Conservation (phyloP, 2,329 filamentous ascomycete species). For the Paraconiothyrium sp. region DNA sequence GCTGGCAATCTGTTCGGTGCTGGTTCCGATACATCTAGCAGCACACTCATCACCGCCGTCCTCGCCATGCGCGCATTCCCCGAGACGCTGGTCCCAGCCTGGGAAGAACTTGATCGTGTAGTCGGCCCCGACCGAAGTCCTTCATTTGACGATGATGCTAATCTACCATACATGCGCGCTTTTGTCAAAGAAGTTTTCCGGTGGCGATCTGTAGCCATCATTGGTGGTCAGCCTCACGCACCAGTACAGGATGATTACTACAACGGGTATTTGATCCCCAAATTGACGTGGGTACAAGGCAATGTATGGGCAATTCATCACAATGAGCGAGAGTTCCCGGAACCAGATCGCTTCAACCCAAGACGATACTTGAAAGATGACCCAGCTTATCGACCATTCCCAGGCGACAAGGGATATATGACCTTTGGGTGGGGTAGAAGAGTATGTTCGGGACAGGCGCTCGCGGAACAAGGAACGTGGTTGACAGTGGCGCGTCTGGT, state of each 20-base stretch:
- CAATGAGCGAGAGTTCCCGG: slow-evolving; percentile 49
- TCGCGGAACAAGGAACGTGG: slow-evolving; percentile 69
- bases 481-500: slow-evolving; percentile 66
- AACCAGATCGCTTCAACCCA: slow-evolving; percentile 51
- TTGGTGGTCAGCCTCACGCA: slow-evolving; percentile 49
- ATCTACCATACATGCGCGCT: slow-evolving; percentile 51
- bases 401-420: slow-evolving; percentile 61
- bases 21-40: slow-evolving; percentile 46
- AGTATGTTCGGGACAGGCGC: slow-evolving; percentile 67
- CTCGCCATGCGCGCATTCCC: slow-evolving; percentile 48
- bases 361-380: slow-evolving; percentile 38
- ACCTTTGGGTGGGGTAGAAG: slow-evolving; percentile 66
- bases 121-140: slow-evolving; percentile 48
- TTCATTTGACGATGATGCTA: slow-evolving; percentile 40
- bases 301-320: slow-evolving; percentile 56
- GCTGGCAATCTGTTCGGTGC: slow-evolving; percentile 46
- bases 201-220: slow-evolving; percentile 47
- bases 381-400: slow-evolving; percentile 42
- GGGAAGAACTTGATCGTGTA: slow-evolving; percentile 46
- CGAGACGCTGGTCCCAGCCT: slow-evolving; percentile 38
- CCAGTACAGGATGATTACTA: slow-evolving; percentile 48
- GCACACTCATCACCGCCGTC: slow-evolving; percentile 46
- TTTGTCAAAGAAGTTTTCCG: slow-evolving; percentile 49
- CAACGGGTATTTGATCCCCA: slow-evolving; percentile 51
- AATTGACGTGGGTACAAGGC: slow-evolving; percentile 50